Conservation (phyloP, 2,329 filamentous ascomycete genomes). For the Pyrenophora teres region DNA sequence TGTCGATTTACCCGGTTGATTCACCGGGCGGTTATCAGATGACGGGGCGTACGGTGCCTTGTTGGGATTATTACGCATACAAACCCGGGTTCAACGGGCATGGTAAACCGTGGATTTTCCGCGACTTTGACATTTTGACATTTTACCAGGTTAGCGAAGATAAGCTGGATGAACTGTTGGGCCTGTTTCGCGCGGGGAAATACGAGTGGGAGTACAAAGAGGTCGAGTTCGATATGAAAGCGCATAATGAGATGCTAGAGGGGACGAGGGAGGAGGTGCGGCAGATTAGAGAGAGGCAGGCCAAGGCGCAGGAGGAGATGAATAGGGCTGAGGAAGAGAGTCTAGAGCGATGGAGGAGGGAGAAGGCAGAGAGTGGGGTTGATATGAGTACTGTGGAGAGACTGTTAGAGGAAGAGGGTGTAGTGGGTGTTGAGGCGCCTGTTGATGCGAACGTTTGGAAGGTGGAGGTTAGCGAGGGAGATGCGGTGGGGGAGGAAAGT, state of each 20-base stretch:
- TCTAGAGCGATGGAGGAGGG: constrained; percentile 49
- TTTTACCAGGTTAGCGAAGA: constrained; percentile 60
- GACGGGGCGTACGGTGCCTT: constrained; percentile 58
- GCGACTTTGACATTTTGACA: constrained; percentile 61
- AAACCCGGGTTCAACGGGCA: constrained; percentile 52
- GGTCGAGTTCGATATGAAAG: constrained; percentile 60
- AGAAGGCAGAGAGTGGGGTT: constrained; percentile 51
- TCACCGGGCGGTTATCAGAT: constrained; percentile 63
- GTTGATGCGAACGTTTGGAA: constrained; percentile 56
- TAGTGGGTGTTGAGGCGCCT: constrained; percentile 49
- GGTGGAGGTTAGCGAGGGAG: constrained; percentile 47
- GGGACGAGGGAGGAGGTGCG: constrained; percentile 55
- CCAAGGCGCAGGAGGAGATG: constrained; percentile 55
- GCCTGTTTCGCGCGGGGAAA: constrained; percentile 55
- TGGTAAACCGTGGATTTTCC: constrained; percentile 59
- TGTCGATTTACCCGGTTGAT: constrained; percentile 61
- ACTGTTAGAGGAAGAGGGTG: constrained; percentile 52
- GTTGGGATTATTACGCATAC: constrained; percentile 59
- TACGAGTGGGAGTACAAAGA: constrained; percentile 59
- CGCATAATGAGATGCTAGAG: constrained; percentile 57
- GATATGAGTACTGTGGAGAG: constrained; percentile 57
- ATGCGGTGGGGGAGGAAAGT: constrained; percentile 40
- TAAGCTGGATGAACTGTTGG: constrained; percentile 57
- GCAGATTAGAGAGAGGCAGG: constrained; percentile 53
- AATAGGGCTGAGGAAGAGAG: constrained; percentile 54